Evolutionary conservation across 2,329 filamentous ascomycete genomes (phyloP), one percentile per base, ranked within the genome.

Genomic region (Alternaria rosae): DNA sequence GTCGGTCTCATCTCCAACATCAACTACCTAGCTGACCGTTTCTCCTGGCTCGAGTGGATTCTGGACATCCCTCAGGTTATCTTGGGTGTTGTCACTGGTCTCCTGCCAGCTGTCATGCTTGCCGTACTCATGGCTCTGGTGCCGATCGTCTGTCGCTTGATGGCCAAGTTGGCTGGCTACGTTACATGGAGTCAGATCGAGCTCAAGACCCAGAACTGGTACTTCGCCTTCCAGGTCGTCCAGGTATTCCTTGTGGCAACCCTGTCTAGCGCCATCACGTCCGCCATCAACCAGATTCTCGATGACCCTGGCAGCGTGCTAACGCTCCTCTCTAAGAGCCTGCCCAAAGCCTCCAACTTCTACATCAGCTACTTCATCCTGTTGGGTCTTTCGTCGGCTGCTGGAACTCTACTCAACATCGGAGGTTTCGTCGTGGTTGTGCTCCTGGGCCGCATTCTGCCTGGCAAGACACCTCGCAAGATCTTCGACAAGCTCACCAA

Each of bases 351-450:
- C 0, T 95, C 93, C 68, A 98, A 97, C 82, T 95, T 98, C 79
- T 99, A 97, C 81, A 90, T 98, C 53, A 92, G 90, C 1, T 99
- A 97, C 82, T 96, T 99, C 70, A 88, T 98, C 47, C 87, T 99
- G 6, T 94, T 98, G 79, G 96, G 94, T 55, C 71, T 76, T 6
- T 76, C 75, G 0, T 66, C 71, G 2, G 74, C 74, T 30, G 66
- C 75, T 15, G 68, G 76, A 12, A 74, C 73, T 3, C 72, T 94
- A 17, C 84, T 96, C 55, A 97, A 97, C 76, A 85, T 97, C 30
- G 88, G 90, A 3, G 89, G 94, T 61, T 81, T 94, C 53, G 94
- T 93, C 77, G 84, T 97, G 74, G 90, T 97, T 61, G 93, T 94
- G 53, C 84, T 97, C 4, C 93, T 97, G 65, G 92, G 86, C 54